Percentiles rank a stretch among this genome's conserved stretches.
Conservation (phyloP, 768 basidiomycete species). For the Tylopilus balloui region DNA sequence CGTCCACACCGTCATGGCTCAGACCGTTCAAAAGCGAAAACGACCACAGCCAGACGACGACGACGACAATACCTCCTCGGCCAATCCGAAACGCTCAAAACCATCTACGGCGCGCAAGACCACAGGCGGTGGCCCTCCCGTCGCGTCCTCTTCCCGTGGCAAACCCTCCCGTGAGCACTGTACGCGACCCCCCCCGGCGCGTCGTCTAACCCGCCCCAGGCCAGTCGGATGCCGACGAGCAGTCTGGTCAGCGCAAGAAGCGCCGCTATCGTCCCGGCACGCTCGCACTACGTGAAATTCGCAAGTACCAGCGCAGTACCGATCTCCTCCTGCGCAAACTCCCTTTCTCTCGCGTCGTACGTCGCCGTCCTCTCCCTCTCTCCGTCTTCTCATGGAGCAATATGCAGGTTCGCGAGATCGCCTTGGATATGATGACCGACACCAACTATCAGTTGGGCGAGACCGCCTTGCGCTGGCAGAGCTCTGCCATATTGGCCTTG, state of each 20-base stretch:
- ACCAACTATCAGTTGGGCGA: slow-evolving; percentile 53
- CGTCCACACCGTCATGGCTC: slow-evolving; percentile 47
- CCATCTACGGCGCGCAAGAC: slow-evolving; percentile 76
- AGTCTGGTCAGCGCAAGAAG: slow-evolving; percentile 38
- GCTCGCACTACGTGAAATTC: slow-evolving; percentile 84
- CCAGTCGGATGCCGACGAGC: slow-evolving; percentile 23
- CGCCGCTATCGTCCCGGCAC: slow-evolving; percentile 87
- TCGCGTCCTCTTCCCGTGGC: slow-evolving; percentile 28
- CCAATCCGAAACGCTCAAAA: slow-evolving; percentile 43
- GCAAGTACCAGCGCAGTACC: slow-evolving; percentile 92
- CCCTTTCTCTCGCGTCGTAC: slow-evolving; percentile 87
- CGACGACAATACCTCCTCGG: slow-evolving; percentile 29
- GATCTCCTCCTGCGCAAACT: slow-evolving; percentile 83
- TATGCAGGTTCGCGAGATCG: slow-evolving; percentile 90
- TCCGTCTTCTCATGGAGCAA: slow-evolving; percentile 4
- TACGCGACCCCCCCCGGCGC: slow-evolving; percentile 2
- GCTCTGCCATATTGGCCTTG: slow-evolving; percentile 85
- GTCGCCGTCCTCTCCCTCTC: slow-evolving; percentile 28
- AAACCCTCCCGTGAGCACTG: slow-evolving; percentile 25
- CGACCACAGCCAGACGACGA: slow-evolving; percentile 32
- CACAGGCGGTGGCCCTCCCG: slow-evolving; percentile 55
- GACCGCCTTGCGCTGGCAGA: slow-evolving; percentile 85
- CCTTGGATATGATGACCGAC: slow-evolving; percentile 83
- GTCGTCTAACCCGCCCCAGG: slow-evolving; percentile 17
- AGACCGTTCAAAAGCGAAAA: slow-evolving; percentile 57